These are phyloP conservation scores for Xylaria flabelliformis DNA, from an alignment of 495 filamentous ascomycete species.

Conservation along the genomic window DNA sequence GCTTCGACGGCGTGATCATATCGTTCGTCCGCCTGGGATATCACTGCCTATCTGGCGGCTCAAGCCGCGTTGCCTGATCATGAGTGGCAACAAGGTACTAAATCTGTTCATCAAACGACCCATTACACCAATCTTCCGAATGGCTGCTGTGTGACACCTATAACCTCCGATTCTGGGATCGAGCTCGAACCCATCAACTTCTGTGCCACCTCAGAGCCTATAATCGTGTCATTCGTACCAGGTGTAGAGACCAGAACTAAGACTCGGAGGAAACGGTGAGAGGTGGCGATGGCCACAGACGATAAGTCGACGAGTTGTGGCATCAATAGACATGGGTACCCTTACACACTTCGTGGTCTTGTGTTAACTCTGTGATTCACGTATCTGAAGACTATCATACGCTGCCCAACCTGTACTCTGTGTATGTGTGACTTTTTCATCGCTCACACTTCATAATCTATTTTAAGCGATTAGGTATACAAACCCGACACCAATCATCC, in stretches of 20 bases:
- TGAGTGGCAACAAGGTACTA: not conserved
- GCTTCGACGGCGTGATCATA: not conserved
- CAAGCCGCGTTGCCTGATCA: not conserved
- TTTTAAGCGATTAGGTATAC: not conserved
- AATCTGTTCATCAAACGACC: conserved; percentile 2
- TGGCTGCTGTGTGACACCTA: conserved; percentile 19
- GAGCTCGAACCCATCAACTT: conserved; percentile 10
- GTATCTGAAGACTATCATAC: not conserved
- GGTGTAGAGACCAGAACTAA: not conserved
- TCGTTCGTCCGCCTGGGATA: not conserved
- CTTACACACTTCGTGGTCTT: not conserved
- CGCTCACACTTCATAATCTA: not conserved
- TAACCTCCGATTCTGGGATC: conserved; percentile 7
- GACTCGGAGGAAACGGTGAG: conserved; percentile 16
- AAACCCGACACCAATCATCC: not conserved
- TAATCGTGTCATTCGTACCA: conserved; percentile 10
- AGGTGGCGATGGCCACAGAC: conserved; percentile 5
- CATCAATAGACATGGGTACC: conserved; percentile 13
- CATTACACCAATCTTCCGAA: conserved; percentile 22
- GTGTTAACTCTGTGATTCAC: not conserved
- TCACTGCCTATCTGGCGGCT: not conserved
- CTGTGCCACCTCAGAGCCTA: conserved; percentile 8
- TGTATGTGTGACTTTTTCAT: not conserved
- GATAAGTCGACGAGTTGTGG: conserved; percentile 5
- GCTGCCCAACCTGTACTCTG: not conserved